Conservation (phyloP, 2,329 filamentous ascomycete species). For the Allantophomopsis cytisporea region DNA sequence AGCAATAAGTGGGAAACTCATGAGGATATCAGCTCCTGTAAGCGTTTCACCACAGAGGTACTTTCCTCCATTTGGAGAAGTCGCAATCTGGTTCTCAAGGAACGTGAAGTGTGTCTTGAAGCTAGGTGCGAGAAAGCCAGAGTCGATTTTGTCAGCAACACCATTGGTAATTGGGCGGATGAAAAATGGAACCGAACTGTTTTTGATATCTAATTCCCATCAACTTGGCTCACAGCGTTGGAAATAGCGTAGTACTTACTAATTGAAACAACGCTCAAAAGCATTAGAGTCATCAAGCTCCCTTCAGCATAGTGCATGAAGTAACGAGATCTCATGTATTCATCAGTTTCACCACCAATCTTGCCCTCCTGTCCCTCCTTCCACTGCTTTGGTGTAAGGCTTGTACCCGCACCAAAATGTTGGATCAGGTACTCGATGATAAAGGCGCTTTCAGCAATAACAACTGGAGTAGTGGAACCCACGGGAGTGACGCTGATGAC, state of each 20-base stretch:
- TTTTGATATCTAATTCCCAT: conserved; percentile 27
- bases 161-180: conserved; percentile 46
- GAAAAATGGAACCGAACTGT: conserved; percentile 51
- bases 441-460: conserved; percentile 70
- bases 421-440: conserved; percentile 77
- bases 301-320: conserved; percentile 80
- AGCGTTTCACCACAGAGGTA: conserved; percentile 33
- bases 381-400: conserved; percentile 38
- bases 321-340: conserved; percentile 47
- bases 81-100: conserved; percentile 32
- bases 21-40: conserved; percentile 36
- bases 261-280: conserved; percentile 47
- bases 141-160: conserved; percentile 33
- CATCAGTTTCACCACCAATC: conserved; percentile 45
- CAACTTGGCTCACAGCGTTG: background rate
- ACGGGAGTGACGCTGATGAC: conserved; percentile 49
- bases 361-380: conserved; percentile 42
- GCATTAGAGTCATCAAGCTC: conserved; percentile 59
- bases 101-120: conserved; percentile 32
- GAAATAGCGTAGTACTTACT: conserved; percentile 21
- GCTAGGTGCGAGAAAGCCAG: conserved; percentile 29
- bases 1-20: conserved; percentile 34
- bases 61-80: conserved; percentile 29
- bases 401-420: conserved; percentile 32
- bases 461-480: conserved; percentile 27